Evolutionary conservation across 805 yeast genomes (phyloP).

Genomic region (Metschnikowia santaceciliae): DNA sequence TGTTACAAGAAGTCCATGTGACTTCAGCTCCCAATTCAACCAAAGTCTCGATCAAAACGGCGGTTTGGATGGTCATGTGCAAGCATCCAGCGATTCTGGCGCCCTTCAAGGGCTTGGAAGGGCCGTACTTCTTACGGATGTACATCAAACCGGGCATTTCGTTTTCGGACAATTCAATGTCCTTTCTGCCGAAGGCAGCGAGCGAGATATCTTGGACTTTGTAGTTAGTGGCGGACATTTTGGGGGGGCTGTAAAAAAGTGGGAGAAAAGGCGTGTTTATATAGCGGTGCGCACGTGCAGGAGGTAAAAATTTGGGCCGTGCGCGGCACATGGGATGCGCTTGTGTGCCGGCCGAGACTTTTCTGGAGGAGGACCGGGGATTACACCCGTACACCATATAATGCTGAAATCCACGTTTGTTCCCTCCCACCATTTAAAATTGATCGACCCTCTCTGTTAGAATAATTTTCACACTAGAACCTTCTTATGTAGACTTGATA

Average conservation of each 20-base stretch:
- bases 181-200: constrained; percentile 99
- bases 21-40: constrained; percentile 98
- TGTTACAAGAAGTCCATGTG: constrained; percentile 99
- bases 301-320: background rate
- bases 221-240: constrained; percentile 54
- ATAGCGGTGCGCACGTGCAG: background rate
- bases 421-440: too few species aligned
- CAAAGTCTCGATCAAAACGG: constrained; percentile 95
- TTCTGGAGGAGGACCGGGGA: too few species aligned
- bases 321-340: background rate
- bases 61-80: constrained; percentile 99
- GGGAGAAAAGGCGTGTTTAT: constrained; percentile 2
- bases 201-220: constrained; percentile 97
- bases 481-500: too few species aligned
- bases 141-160: constrained; percentile 99
- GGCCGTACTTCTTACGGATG: constrained; percentile 90
- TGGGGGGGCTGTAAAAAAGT: constrained; percentile 4
- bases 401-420: too few species aligned
- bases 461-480: too few species aligned
- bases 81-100: constrained; percentile 99
- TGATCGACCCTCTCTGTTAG: too few species aligned
- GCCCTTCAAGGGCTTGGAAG: constrained; percentile 92
- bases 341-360: background rate
- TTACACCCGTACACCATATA: too few species aligned
- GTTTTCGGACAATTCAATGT: constrained; percentile 96